Percentiles rank a stretch among this genome's conserved stretches.
Evolutionary conservation across 768 basidiomycete species (phyloP).

Genomic region (Cubamyces sp.): DNA sequence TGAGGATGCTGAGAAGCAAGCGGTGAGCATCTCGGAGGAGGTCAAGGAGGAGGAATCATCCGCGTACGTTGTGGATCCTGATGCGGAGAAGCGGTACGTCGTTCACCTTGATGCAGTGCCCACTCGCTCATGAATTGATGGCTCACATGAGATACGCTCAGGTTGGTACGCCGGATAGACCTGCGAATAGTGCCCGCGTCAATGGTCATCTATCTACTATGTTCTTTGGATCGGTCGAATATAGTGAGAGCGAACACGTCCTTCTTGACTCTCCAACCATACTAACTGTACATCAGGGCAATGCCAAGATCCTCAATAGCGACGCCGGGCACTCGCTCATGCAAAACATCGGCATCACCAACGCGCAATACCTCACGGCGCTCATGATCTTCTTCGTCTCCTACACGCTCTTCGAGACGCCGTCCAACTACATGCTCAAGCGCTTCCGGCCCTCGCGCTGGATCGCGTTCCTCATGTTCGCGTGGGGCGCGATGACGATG

Average conservation of each 20-base stretch:
- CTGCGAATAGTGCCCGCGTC: conserved; percentile 40
- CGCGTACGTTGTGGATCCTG: not conserved
- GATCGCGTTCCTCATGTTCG: conserved; percentile 45
- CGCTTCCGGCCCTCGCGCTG: conserved; percentile 41
- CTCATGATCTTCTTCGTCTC: conserved; percentile 45
- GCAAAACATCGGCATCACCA: conserved; percentile 34
- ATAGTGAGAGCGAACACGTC: conserved; percentile 11
- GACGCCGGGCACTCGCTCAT: conserved; percentile 38
- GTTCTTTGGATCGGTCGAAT: conserved; percentile 29
- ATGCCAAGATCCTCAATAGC: conserved; percentile 41
- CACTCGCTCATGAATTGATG: too few relatives aligned
- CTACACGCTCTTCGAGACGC: conserved; percentile 46
- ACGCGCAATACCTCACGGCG: conserved; percentile 40
- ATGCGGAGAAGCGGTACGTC: not conserved
- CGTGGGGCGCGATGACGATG: conserved; percentile 45
- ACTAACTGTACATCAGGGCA: conserved; percentile 22
- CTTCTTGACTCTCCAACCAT: not conserved
- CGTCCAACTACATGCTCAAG: conserved; percentile 46
- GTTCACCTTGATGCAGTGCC: not conserved
- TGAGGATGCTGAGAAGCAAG: conserved; percentile 12
- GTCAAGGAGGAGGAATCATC: conserved; percentile 1
- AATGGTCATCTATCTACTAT: conserved; percentile 43
- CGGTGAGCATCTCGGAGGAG: conserved; percentile 4
- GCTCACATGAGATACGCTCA: not conserved
- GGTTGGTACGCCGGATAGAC: conserved; percentile 33